phyloP scores from a whole-genome alignment of 1,139 yeast genomes.

The Sugiyamaella novakii region DNA sequence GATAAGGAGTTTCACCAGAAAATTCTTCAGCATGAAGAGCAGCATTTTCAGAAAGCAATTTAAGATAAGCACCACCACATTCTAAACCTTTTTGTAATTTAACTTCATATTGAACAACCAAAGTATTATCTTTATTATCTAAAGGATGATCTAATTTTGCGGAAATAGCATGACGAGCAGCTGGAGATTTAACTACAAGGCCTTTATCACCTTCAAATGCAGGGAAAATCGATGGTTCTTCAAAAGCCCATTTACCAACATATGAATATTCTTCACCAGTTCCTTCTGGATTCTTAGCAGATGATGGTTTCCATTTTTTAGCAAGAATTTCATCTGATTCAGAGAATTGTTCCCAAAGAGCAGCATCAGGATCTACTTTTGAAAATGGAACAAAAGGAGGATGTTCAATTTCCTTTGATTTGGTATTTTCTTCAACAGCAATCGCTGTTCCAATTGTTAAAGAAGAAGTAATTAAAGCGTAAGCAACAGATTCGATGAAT shows the following conservation, averaged over 20 bases:
- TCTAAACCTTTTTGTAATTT: slow-evolving; percentile 73
- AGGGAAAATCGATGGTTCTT: slow-evolving; percentile 57
- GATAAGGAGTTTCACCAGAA: slow-evolving; percentile 68
- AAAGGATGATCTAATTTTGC: slow-evolving; percentile 57
- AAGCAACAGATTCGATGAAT: slow-evolving; percentile 24
- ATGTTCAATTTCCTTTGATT: slow-evolving; percentile 16
- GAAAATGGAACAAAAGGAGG: slow-evolving; percentile 24
- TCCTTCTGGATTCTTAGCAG: slow-evolving; percentile 50
- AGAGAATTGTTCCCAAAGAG: slow-evolving; percentile 60
- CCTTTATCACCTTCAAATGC: slow-evolving; percentile 70
- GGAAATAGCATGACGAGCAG: slow-evolving; percentile 80
- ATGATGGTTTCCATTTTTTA: slow-evolving; percentile 63
- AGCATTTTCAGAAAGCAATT: slow-evolving; percentile 60
- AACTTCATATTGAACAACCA: slow-evolving; percentile 87
- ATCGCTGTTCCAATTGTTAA: slow-evolving; percentile 16
- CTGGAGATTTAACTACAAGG: slow-evolving; percentile 70
- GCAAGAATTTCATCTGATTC: slow-evolving; percentile 42
- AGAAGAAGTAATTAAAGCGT: slow-evolving; percentile 22
- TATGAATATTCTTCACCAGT: slow-evolving; percentile 54
- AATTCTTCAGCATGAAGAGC: slow-evolving; percentile 52
- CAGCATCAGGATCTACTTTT: slow-evolving; percentile 20
- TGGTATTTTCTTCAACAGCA: slow-evolving; percentile 9
- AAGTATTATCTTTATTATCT: slow-evolving; percentile 58
- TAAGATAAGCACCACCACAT: slow-evolving; percentile 90
- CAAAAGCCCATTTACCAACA: slow-evolving; percentile 73